Evolutionary conservation across 805 yeast species (phyloP).

Genomic region (Torulaspora quercuum): DNA sequence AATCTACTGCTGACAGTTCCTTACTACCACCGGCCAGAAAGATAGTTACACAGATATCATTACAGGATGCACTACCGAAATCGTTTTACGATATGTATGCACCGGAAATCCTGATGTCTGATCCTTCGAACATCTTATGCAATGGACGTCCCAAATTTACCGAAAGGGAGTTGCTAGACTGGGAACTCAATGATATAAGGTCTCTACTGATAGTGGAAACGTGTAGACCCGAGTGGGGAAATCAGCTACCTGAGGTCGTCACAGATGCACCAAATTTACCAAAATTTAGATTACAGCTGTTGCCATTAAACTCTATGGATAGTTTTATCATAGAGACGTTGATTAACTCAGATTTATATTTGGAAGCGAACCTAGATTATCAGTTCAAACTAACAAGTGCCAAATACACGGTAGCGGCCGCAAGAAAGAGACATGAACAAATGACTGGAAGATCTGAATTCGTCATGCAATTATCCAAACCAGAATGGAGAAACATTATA

Average conservation of each 20-base stretch:
- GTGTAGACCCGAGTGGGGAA: slow-evolving; percentile 54
- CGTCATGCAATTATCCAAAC: slow-evolving; percentile 42
- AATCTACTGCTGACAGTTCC: slow-evolving; percentile 18
- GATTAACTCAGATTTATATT: slow-evolving; percentile 59
- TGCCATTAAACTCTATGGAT: slow-evolving; percentile 55
- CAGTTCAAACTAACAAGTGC: slow-evolving; percentile 59
- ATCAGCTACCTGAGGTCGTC: slow-evolving; percentile 45
- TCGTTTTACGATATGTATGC: slow-evolving; percentile 55
- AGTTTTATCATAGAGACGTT: slow-evolving; percentile 46
- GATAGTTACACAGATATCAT: slow-evolving; percentile 28
- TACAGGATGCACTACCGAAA: slow-evolving; percentile 52
- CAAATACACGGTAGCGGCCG: slow-evolving; percentile 54
- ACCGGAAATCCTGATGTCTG: slow-evolving; percentile 47
- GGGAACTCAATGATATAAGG: slow-evolving; percentile 69
- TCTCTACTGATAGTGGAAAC: slow-evolving; percentile 55
- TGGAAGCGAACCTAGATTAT: slow-evolving; percentile 55
- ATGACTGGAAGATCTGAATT: slow-evolving; percentile 26
- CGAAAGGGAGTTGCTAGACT: slow-evolving; percentile 57
- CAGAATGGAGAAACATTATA: slow-evolving; percentile 71
- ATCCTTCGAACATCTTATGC: slow-evolving; percentile 41
- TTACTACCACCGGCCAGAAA: slow-evolving; percentile 13
- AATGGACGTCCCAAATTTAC: slow-evolving; percentile 65
- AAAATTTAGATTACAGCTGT: slow-evolving; percentile 45
- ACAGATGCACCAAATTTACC: slow-evolving; percentile 27
- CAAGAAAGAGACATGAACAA: slow-evolving; percentile 48